Percentiles rank a stretch among this genome's conserved stretches.
Conservation (phyloP, 2,329 filamentous ascomycete species). For the Cordyceps pruinosa region DNA sequence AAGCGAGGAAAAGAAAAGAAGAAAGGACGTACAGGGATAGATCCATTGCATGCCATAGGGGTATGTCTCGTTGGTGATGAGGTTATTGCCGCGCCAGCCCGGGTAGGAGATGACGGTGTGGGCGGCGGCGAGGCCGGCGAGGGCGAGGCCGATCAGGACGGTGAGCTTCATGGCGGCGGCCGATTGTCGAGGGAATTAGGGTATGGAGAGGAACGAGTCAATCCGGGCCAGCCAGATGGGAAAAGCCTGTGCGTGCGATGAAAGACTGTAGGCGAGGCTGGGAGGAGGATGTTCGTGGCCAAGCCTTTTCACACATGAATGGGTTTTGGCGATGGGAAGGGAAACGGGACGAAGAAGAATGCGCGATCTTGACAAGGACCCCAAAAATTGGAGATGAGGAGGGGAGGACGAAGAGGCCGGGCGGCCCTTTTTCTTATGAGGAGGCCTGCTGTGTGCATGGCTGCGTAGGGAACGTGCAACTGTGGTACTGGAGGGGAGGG, state of each 20-base stretch:
- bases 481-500: neutral
- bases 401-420: neutral
- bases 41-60: constrained; percentile 94
- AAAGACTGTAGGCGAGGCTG: neutral
- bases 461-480: neutral
- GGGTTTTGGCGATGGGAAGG: neutral
- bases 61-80: constrained; percentile 68
- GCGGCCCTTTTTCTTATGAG: constrained; percentile 5
- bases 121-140: constrained; percentile 48
- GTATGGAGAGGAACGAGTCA: neutral
- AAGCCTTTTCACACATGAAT: neutral
- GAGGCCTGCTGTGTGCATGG: neutral
- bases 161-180: constrained; percentile 31
- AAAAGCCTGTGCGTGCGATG: neutral
- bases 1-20: neutral
- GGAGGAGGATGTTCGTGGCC: neutral
- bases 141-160: constrained; percentile 31
- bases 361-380: neutral
- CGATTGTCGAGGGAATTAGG: neutral
- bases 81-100: constrained; percentile 79
- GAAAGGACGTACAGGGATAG: constrained; percentile 71
- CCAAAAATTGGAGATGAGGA: neutral
- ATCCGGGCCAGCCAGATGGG: constrained; percentile 2
- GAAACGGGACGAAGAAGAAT: neutral
- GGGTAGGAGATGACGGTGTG: constrained; percentile 84